phyloP scores from a whole-genome alignment of 2,329 filamentous ascomycete genomes.

The Aquanectria penicillioides region DNA sequence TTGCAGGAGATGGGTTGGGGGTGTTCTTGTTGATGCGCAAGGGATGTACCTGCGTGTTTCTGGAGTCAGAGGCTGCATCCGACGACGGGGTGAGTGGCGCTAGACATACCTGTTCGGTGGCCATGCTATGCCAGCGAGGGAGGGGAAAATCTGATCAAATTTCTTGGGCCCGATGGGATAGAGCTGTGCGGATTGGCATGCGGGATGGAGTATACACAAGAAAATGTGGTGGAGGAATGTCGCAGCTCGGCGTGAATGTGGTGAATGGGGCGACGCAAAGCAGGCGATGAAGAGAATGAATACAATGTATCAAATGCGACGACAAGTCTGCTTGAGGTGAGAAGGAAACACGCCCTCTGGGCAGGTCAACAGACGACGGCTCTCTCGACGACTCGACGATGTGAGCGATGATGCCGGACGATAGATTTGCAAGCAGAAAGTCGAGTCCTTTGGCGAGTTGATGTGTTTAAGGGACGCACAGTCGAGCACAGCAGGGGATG shows the following conservation, averaged over 20 bases:
- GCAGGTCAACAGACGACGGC: slow-evolving; percentile 32
- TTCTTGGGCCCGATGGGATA: slow-evolving; percentile 36
- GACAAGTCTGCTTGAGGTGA: slow-evolving; percentile 33
- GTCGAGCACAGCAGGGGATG: slow-evolving; percentile 25
- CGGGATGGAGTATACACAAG: slow-evolving; percentile 34
- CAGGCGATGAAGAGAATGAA: slow-evolving; percentile 29
- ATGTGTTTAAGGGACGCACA: slow-evolving; percentile 47
- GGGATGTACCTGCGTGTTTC: slow-evolving; percentile 71
- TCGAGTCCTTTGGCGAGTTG: slow-evolving; percentile 38
- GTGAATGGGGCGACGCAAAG: slow-evolving; percentile 15
- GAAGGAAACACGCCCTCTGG: slow-evolving; percentile 37
- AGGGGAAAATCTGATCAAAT: slow-evolving; percentile 26
- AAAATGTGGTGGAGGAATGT: slow-evolving; percentile 44
- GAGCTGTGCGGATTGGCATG: slow-evolving; percentile 49
- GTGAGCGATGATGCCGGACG: slow-evolving; percentile 37
- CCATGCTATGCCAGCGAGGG: slow-evolving; percentile 45
- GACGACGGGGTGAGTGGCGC: slow-evolving; percentile 27
- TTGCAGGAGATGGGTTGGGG: slow-evolving; percentile 68
- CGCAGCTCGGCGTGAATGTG: slow-evolving; percentile 33
- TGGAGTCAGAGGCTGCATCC: slow-evolving; percentile 36
- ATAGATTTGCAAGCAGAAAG: slow-evolving; percentile 37
- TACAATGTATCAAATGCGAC: slow-evolving; percentile 39
- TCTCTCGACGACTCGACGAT: slow-evolving; percentile 38
- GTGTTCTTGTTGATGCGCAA: slow-evolving; percentile 81
- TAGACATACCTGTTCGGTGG: slow-evolving; percentile 50